These are phyloP conservation scores for Jimgerdemannia flammicorona DNA, from an alignment of 192 early-diverging fungal species.

Conservation along the genomic window DNA sequence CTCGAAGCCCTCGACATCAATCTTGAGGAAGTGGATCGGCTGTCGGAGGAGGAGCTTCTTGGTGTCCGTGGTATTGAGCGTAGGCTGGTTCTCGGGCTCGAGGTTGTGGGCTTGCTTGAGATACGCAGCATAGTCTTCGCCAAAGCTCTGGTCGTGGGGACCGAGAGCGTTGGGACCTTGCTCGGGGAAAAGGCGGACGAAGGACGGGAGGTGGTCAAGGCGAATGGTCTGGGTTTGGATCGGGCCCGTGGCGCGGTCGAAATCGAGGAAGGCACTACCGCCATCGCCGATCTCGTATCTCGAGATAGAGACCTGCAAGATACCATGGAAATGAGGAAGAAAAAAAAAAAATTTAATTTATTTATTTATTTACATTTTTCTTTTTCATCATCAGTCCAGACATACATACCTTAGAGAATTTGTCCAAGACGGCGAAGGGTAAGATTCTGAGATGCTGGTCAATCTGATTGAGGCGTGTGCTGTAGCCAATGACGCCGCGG, in stretches of 20 bases:
- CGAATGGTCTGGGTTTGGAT: slow-evolving; percentile 33
- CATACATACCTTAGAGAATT: slow-evolving; percentile 9
- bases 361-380: too few relatives aligned
- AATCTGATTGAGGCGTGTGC: slow-evolving; percentile 21
- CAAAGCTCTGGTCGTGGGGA: slow-evolving; percentile 13
- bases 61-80: background rate
- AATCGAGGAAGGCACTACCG: slow-evolving; percentile 22
- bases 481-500: slow-evolving; percentile 29
- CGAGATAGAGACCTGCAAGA: slow-evolving; percentile 16
- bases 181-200: slow-evolving; percentile 17
- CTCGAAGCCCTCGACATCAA: slow-evolving; percentile 36
- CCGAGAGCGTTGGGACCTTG: slow-evolving; percentile 4
- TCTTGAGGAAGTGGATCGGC: slow-evolving; percentile 34
- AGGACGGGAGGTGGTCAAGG: slow-evolving; percentile 22
- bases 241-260: background rate
- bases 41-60: slow-evolving; percentile 10
- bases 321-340: background rate
- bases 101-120: slow-evolving; percentile 12
- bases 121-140: slow-evolving; percentile 16
- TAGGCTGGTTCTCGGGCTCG: background rate
- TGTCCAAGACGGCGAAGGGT: slow-evolving; percentile 32
- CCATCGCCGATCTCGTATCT: slow-evolving; percentile 23
- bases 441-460: slow-evolving; percentile 20
- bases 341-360: too few relatives aligned
- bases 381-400: background rate